A percentile compares a stretch with the other conserved stretches of the same genome.
These are phyloP conservation scores for Globisporangium canariense DNA, from an alignment of 352 stramenopile genomes.

Conservation along the genomic window DNA sequence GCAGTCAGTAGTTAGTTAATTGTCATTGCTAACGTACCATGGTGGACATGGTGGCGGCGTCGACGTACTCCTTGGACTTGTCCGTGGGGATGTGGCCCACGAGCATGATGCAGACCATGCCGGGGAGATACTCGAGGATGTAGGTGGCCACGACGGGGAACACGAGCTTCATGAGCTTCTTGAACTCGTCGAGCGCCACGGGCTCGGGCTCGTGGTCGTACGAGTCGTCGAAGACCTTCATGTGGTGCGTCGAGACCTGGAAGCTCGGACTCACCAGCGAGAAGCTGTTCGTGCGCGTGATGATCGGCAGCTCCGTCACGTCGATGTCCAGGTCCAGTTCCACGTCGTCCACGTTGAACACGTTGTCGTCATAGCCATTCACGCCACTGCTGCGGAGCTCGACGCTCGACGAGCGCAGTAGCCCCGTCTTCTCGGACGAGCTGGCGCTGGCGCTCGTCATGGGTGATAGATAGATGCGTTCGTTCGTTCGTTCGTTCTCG, in stretches of 20 bases:
- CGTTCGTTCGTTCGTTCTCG: background rate
- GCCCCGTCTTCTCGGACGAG: slow-evolving; percentile 8
- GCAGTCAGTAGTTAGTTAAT: no score
- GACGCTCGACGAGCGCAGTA: slow-evolving; percentile 2
- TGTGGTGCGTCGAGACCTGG: slow-evolving; percentile 29
- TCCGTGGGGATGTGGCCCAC: slow-evolving; percentile 58
- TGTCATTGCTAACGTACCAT: slow-evolving; percentile 36
- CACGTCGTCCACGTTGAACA: background rate
- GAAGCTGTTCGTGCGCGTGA: slow-evolving; percentile 52
- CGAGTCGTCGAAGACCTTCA: slow-evolving; percentile 43
- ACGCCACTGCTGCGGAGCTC: background rate
- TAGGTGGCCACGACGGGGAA: slow-evolving; percentile 30
- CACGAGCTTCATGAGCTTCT: slow-evolving; percentile 39
- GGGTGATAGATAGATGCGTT: no score
- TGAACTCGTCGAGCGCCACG: slow-evolving; percentile 28
- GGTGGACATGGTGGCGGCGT: slow-evolving; percentile 60
- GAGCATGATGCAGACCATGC: slow-evolving; percentile 62
- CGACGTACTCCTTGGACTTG: slow-evolving; percentile 56
- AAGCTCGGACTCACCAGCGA: slow-evolving; percentile 49
- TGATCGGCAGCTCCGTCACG: slow-evolving; percentile 31
- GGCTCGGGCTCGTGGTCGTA: slow-evolving; percentile 26
- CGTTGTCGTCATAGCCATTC: background rate
- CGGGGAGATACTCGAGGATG: slow-evolving; percentile 36
- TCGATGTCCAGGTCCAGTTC: slow-evolving; percentile 23
- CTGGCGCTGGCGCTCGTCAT: slow-evolving; percentile 4